Evolutionary conservation across 768 basidiomycete species (phyloP).

Genomic region (Pleurotus eryngii): DNA sequence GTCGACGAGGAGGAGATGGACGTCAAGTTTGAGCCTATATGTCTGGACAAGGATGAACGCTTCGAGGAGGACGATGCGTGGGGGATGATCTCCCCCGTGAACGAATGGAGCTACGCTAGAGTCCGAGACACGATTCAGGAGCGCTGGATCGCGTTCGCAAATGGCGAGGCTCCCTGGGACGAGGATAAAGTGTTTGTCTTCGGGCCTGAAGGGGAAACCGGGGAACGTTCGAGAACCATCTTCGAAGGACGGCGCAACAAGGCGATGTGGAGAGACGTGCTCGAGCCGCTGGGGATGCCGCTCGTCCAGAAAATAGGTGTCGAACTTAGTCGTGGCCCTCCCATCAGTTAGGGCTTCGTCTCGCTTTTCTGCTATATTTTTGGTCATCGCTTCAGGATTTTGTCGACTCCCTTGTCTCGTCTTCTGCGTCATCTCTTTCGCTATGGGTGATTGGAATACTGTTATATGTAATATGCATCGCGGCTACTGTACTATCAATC

Average conservation of each 20-base stretch:
- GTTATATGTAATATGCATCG: no score
- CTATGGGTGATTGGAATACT: no score
- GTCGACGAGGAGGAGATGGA: slow-evolving; percentile 32
- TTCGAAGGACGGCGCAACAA: slow-evolving; percentile 64
- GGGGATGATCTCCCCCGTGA: slow-evolving; percentile 50
- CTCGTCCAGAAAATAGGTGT: slow-evolving; percentile 71
- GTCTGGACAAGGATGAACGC: slow-evolving; percentile 13
- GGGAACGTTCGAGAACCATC: slow-evolving; percentile 62
- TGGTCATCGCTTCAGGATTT: no score
- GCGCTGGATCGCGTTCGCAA: slow-evolving; percentile 72
- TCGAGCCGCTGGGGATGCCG: slow-evolving; percentile 64
- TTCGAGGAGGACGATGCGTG: slow-evolving; percentile 36
- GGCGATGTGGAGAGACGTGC: slow-evolving; percentile 58
- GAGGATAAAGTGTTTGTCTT: slow-evolving; percentile 73
- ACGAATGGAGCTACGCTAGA: slow-evolving; percentile 62
- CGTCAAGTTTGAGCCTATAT: slow-evolving; percentile 23
- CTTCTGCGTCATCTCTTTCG: no score
- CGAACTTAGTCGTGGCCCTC: slow-evolving; percentile 71
- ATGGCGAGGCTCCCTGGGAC: slow-evolving; percentile 71
- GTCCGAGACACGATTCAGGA: slow-evolving; percentile 72
- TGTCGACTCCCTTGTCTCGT: no score
- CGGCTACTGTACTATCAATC: no score
- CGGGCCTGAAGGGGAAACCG: slow-evolving; percentile 79
- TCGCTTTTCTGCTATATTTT: no score
- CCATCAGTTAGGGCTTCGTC: slow-evolving; percentile 14